Evolutionary conservation across 202 grass and related monocot species (phyloP), one percentile per base, ranked within the genome.

Genomic region (Digitaria exilis): DNA sequence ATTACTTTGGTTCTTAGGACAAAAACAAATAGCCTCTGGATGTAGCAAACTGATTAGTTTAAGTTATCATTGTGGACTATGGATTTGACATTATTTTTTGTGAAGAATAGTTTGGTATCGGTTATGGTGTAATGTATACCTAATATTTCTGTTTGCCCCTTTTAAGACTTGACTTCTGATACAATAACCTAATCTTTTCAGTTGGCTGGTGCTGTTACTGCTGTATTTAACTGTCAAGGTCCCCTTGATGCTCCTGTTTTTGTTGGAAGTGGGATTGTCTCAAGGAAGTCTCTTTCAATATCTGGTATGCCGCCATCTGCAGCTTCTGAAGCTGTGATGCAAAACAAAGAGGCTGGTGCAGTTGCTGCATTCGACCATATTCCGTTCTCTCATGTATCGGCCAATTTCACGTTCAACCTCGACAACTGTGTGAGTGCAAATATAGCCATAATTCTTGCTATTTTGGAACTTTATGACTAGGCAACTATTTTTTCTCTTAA

Each of bases 141-240:
- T 52, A 42, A 73, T 70, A 25, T 44, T 79, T 83, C 43, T 88
- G 42, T 91, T 82, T 11, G n/a, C 31, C 39, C 21, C 63, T 51
- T 52, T 61, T 62, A 77, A 75, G 21, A 85, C 59, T 82, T 60
- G 62, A 80, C 21, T 71, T 72, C 49, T 79, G 67, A 71, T 86
- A 78, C 44, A 75, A 62, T 62, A 73, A 54, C 61, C 84, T 81
- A 69, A 70, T 69, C 73, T 71, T 54, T 92, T 45, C 81, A 98
- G 93, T 84, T 98, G 89, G 93, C 96, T 85, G 96, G 96, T 73
- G 76, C 93, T 79, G 93, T 96, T 65, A 98, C 96, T 10, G 96
- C 96, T 82, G 88, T 98, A 89, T 92, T 98, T 82, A 96, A 98
- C 67, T 98, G 96, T 85, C 96, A 98, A 96, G 96, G 96, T 25